A percentile compares a stretch with the other conserved stretches of the same genome.
Evolutionary conservation across 257 asterid species (phyloP).

Genomic region (Lithospermum erythrorhizon): DNA sequence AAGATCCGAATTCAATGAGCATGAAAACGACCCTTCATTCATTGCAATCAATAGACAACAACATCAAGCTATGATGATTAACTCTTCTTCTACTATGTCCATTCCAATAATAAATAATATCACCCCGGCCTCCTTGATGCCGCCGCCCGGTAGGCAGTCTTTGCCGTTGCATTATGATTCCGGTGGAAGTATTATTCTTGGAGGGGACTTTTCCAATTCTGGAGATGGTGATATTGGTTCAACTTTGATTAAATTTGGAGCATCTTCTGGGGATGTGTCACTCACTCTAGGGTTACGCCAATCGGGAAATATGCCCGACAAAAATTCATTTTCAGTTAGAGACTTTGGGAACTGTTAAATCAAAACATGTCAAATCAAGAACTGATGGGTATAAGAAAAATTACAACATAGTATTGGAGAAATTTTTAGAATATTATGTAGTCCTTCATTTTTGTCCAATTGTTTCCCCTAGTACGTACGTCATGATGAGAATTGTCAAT

Average conservation of each 20-base stretch:
- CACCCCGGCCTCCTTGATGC: constrained; percentile 11
- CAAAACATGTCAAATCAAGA: background rate
- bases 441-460: background rate
- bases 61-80: constrained; percentile 23
- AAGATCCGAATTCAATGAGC: constrained; percentile 38
- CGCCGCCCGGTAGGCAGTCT: constrained; percentile 13
- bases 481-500: background rate
- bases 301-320: constrained; percentile 85
- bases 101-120: constrained; percentile 3
- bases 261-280: constrained; percentile 74
- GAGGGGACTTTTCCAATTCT: constrained; percentile 6
- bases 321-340: constrained; percentile 52
- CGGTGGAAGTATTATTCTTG: background rate
- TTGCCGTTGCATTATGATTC: constrained; percentile 20
- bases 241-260: constrained; percentile 57
- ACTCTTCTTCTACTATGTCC: constrained; percentile 9
- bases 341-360: constrained; percentile 32
- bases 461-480: background rate
- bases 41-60: constrained; percentile 41
- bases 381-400: background rate
- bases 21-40: constrained; percentile 52
- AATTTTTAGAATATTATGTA: background rate
- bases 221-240: constrained; percentile 31
- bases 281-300: constrained; percentile 93
- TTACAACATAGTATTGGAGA: background rate